phyloP scores from a whole-genome alignment of 2,329 filamentous ascomycete species.

The Monosporascus sp. region DNA sequence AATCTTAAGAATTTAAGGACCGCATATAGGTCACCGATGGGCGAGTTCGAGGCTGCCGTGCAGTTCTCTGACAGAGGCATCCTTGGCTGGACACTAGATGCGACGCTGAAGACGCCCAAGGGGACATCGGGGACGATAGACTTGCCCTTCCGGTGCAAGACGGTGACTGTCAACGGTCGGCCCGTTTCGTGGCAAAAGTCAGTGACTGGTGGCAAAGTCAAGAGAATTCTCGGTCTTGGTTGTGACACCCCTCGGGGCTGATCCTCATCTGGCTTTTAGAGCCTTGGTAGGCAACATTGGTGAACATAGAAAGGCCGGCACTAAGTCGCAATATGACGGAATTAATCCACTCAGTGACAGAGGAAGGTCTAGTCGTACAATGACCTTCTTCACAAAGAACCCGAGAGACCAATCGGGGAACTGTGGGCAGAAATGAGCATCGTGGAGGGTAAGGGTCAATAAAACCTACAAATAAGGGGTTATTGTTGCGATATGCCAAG shows the following conservation, averaged over 20 bases:
- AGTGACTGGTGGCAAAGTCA: background rate
- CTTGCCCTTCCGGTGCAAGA: background rate
- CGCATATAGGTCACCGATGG: background rate
- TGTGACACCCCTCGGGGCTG: background rate
- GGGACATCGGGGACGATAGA: background rate
- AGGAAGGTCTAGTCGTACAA: no score
- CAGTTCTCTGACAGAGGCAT: background rate
- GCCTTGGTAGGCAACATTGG: no score
- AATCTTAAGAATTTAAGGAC: background rate
- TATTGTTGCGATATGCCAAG: no score
- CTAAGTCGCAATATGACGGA: no score
- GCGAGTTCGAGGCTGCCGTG: background rate
- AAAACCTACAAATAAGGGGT: no score
- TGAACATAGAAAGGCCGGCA: no score
- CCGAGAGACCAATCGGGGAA: no score
- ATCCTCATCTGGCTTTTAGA: no score
- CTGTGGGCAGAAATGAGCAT: no score
- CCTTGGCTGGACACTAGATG: background rate
- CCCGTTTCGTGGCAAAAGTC: background rate
- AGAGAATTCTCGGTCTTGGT: constrained; percentile 5
- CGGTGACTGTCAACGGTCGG: background rate
- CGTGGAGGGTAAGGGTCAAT: no score
- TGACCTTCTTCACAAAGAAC: no score
- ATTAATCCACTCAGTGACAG: no score
- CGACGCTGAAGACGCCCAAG: background rate